Conservation (phyloP, 768 basidiomycete species). For the Xerocomus brunneocitrinus region DNA sequence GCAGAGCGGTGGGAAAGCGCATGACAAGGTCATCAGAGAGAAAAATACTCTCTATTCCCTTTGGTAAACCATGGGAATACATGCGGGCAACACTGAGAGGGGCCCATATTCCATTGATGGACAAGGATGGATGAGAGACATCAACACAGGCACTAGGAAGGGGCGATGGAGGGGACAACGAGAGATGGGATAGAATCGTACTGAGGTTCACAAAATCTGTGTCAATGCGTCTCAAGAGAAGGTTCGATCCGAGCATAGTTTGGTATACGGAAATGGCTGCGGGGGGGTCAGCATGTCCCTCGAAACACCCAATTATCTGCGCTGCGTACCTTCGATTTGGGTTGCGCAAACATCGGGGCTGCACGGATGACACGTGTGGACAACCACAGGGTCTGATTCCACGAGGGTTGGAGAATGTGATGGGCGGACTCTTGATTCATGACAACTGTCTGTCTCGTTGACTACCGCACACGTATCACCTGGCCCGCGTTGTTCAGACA, state of each 20-base stretch:
- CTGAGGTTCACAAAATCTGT: conserved; percentile 76
- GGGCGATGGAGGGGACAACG: conserved; percentile 30
- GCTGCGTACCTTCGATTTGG: conserved; percentile 60
- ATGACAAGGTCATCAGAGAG: conserved; percentile 58
- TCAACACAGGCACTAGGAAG: conserved; percentile 44
- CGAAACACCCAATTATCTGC: background rate
- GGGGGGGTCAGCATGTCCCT: conserved; percentile 8
- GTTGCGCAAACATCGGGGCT: conserved; percentile 60
- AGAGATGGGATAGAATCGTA: conserved; percentile 37
- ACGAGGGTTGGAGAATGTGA: conserved; percentile 1
- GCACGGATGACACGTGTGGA: conserved; percentile 62
- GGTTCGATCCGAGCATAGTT: conserved; percentile 51
- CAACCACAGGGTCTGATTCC: conserved; percentile 40
- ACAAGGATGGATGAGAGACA: conserved; percentile 48
- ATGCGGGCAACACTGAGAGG: conserved; percentile 53
- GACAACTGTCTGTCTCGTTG: conserved; percentile 5
- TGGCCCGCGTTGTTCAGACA: conserved; percentile 1
- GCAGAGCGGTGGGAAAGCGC: conserved; percentile 58
- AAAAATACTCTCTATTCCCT: conserved; percentile 47
- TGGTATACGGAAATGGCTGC: conserved; percentile 74
- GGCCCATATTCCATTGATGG: conserved; percentile 64
- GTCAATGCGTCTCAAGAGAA: conserved; percentile 68
- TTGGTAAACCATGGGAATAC: conserved; percentile 31
- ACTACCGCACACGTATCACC: conserved; percentile 2
- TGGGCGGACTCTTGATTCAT: conserved; percentile 1